Conservation (phyloP, 2,329 filamentous ascomycete species). For the Xylariaceae sp. region DNA sequence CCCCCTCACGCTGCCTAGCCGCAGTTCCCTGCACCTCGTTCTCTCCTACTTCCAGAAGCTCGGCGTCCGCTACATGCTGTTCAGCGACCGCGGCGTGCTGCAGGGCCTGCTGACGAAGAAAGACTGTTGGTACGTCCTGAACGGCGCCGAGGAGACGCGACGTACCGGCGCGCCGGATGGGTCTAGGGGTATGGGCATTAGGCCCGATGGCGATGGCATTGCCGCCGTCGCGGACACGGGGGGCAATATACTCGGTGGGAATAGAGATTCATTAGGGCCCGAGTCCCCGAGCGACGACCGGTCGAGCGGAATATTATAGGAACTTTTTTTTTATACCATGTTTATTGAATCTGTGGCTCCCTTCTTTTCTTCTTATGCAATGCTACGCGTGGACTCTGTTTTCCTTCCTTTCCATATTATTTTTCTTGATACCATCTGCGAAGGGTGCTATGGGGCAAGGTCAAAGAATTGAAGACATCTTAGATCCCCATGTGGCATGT, state of each 20-base stretch:
- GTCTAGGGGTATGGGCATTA: conserved; percentile 31
- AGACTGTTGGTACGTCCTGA: conserved; percentile 90
- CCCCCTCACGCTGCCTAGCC: conserved; percentile 78
- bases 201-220: conserved; percentile 2
- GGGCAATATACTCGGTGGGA: conserved; percentile 18
- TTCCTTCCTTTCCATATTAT: no score
- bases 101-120: conserved; percentile 93
- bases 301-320: conserved; percentile 25
- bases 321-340: background rate
- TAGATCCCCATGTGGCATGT: background rate
- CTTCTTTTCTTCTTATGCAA: background rate
- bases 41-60: conserved; percentile 93
- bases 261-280: conserved; percentile 4
- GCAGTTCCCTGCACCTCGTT: conserved; percentile 73
- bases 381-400: no score
- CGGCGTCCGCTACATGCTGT: conserved; percentile 83
- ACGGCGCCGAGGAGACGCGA: conserved; percentile 63
- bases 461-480: background rate
- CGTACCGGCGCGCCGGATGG: conserved; percentile 34
- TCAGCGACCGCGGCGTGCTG: conserved; percentile 73
- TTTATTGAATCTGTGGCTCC: background rate
- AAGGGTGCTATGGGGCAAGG: background rate
- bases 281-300: conserved; percentile 21
- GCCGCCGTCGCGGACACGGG: conserved; percentile 15
- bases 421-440: no score